Evolutionary conservation across 495 filamentous ascomycete genomes (phyloP), one percentile per base, ranked within the genome.

Genomic region (Aspergillus haitiensis): DNA sequence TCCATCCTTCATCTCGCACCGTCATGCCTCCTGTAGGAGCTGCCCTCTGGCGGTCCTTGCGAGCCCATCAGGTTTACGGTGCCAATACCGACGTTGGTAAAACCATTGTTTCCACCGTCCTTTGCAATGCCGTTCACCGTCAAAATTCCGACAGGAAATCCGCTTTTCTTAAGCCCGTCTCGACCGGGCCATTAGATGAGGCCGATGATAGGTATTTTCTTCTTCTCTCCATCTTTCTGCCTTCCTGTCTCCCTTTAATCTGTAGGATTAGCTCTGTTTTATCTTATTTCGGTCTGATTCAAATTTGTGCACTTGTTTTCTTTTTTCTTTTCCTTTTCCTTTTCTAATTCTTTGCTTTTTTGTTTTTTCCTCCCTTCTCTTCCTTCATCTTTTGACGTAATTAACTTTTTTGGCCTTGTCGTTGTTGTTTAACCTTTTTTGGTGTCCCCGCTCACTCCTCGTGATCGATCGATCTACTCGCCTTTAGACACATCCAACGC

Each of bases 1-100:
- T 9, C 21, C 21, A 40, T 10, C 37, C 44, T 47, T 47, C 15
- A 21, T 9, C 32, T 59, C 58, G 21, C 21, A 15, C 48, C 16
- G 34, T 33, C 21, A 78, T 78, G 76, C 53, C 73, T 56, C 71
- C 75, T 5, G 70, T 75, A 39, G 74, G 75, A 40, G 75, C 75
- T 40, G 74, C 71, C 9, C 80, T 91, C 31, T 88, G 85, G 81
- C 85, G 81, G 55, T 80, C 79, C 4, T 75, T 90, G 46, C 81
- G 83, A 54, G 78, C 81, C 11, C 80, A 86, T 56, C 88, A 92
- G 65, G 77, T 93, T 18, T 92, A 88, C 60, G 89, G 89, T 5
- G 88, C 89, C 34, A 92, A 92, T 64, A 92, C 89, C 5, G 81
- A 90, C 59, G 88, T 92, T 36, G 89, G 89, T 57, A 93, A 92